phyloP scores from a whole-genome alignment of 257 asterid genomes.

The Cruciata laevipes region DNA sequence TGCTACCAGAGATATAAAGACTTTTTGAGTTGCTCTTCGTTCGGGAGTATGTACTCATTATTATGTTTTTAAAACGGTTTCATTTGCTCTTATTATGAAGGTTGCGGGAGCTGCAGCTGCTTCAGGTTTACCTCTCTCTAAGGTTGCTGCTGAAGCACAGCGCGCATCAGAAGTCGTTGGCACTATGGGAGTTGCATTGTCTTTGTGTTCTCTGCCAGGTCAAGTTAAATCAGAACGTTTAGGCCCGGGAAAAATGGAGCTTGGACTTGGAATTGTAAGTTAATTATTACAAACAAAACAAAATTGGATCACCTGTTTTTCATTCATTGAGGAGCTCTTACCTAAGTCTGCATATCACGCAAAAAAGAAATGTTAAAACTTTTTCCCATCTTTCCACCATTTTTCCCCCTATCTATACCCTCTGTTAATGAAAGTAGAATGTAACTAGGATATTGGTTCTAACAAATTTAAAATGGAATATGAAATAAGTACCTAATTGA shows the following conservation, averaged over 20 bases:
- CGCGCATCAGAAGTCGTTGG: slow-evolving; percentile 91
- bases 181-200: slow-evolving; percentile 94
- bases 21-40: not conserved
- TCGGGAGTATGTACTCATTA: not conserved
- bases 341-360: not conserved
- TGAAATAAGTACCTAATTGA: not conserved
- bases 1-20: no score
- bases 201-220: slow-evolving; percentile 98
- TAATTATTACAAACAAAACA: not conserved
- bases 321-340: not conserved
- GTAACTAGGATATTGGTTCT: not conserved
- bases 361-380: not conserved
- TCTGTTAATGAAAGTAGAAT: not conserved
- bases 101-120: slow-evolving; percentile 99
- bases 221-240: slow-evolving; percentile 80
- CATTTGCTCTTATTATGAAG: slow-evolving; percentile 28
- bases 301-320: not conserved
- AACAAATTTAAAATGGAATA: not conserved
- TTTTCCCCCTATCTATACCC: no score
- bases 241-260: slow-evolving; percentile 97
- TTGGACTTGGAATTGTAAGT: slow-evolving; percentile 99
- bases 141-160: slow-evolving; percentile 87
- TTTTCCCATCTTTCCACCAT: no score
- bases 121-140: slow-evolving; percentile 66
- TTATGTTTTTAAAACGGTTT: not conserved